Evolutionary conservation across 805 yeast species (phyloP), one percentile per base, ranked within the genome.

Genomic region (Yarrowia osloensis): DNA sequence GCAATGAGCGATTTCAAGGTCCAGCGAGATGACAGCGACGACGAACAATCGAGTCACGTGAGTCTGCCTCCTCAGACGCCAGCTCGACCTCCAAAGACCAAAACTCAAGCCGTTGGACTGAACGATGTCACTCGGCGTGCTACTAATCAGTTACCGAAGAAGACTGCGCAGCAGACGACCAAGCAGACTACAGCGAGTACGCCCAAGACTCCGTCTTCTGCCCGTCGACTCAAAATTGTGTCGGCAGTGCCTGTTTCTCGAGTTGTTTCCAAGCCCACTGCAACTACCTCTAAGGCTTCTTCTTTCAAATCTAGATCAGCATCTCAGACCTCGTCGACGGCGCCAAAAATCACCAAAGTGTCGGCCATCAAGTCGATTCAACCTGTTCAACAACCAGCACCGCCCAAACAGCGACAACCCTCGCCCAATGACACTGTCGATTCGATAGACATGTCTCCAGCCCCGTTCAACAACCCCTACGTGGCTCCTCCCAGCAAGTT

Each of bases 21-120:
- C 2, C 49, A 28, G 42, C 46, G 49, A 5, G 63, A 46, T 19
- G 66, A 44, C 6, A 61, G 66, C 13, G 66, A 61, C 24, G 66
- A 46, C 17, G 66, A 57, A 7, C 33, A 37, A 7, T 24, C 26
- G 1, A 9, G 19, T 21, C 57, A 31, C 40, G 40, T 33, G 28
- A 33, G 19, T 4, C 3, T 49, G 5, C n/a, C 40, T 7, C 40
- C 57, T 7, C 57, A 50, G 21, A 50, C 57, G 13, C 57, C 40
- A 29, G 39, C 39, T 4, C 39, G 40, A 17, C 13, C n/a, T 21
- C 19, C 21, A 31, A 12, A 21, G 28, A 19, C 33, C 4, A 50
- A 33, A 21, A 50, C 40, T 4, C 33, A 19, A 11, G 57, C 57
- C 22, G 40, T 50, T 13, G 39, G 57, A 2, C 26, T 50, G 19